Conservation (phyloP, 306 rosid genomes). For the Acacia melanoxylon region DNA sequence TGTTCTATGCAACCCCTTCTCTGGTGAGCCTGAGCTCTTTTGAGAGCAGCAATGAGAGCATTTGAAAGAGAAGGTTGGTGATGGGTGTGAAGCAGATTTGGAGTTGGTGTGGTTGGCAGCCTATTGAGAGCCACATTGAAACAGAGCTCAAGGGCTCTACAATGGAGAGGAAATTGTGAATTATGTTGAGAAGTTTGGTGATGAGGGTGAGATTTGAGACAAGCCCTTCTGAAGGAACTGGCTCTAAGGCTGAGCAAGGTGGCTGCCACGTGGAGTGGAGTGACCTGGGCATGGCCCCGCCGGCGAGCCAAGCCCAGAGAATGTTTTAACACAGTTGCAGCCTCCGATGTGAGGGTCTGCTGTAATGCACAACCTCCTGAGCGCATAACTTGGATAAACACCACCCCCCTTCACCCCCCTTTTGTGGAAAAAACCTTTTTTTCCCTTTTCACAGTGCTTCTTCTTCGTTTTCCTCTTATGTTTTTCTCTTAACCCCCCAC, state of each 20-base stretch:
- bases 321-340: constrained; percentile 88
- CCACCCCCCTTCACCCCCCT: constrained; percentile 63
- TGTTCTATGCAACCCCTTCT: constrained; percentile 82
- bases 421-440: constrained; percentile 22
- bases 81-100: constrained; percentile 55
- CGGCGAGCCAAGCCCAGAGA: constrained; percentile 80
- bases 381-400: constrained; percentile 76
- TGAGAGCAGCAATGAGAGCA: constrained; percentile 83
- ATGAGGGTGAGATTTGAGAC: constrained; percentile 68
- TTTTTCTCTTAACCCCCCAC: constrained; percentile 35
- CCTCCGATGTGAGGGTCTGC: constrained; percentile 98
- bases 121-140: constrained; percentile 90
- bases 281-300: constrained; percentile 96
- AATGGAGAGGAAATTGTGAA: constrained; percentile 58
- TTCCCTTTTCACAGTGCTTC: constrained; percentile 10
- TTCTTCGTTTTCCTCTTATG: constrained; percentile 2
- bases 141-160: constrained; percentile 88
- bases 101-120: constrained; percentile 71
- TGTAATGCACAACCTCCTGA: constrained; percentile 80
- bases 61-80: constrained; percentile 78
- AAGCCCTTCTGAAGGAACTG: constrained; percentile 64
- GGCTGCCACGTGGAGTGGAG: constrained; percentile 90
- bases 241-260: constrained; percentile 68
- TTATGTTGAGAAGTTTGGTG: constrained; percentile 43
- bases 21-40: constrained; percentile 92